phyloP scores from a whole-genome alignment of 306 rosid species.

The Quercus bicolor region DNA sequence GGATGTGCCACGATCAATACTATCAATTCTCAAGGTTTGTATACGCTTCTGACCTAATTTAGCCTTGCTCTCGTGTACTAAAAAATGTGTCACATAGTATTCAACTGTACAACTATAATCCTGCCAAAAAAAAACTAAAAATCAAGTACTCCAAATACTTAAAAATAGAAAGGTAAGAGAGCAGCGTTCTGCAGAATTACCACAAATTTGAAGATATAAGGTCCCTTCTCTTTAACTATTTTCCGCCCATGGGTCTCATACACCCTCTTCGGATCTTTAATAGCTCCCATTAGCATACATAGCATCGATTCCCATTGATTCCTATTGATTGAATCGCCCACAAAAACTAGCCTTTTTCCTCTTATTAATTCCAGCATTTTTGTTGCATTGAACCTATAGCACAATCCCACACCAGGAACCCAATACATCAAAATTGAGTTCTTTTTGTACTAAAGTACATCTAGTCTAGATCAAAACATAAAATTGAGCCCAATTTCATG shows the following conservation, averaged over 20 bases:
- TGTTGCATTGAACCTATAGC: conserved; percentile 80
- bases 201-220: conserved; percentile 81
- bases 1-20: conserved; percentile 74
- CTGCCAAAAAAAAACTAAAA: conserved; percentile 29
- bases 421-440: conserved; percentile 12
- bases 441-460: neutral
- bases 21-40: conserved; percentile 70
- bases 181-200: conserved; percentile 41
- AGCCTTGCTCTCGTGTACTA: conserved; percentile 84
- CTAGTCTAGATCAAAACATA: neutral
- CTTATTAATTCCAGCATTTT: conserved; percentile 78
- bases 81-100: conserved; percentile 69
- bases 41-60: conserved; percentile 70
- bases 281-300: conserved; percentile 69
- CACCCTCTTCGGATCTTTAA: conserved; percentile 73
- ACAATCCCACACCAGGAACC: conserved; percentile 15
- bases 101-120: conserved; percentile 89
- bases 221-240: conserved; percentile 75
- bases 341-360: conserved; percentile 92
- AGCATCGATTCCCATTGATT: conserved; percentile 97
- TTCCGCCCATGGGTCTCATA: conserved; percentile 73
- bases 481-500: neutral
- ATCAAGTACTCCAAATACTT: conserved; percentile 5
- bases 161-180: neutral
- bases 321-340: conserved; percentile 90